Conservation (phyloP, 768 basidiomycete genomes). For the Mycena rosella region DNA sequence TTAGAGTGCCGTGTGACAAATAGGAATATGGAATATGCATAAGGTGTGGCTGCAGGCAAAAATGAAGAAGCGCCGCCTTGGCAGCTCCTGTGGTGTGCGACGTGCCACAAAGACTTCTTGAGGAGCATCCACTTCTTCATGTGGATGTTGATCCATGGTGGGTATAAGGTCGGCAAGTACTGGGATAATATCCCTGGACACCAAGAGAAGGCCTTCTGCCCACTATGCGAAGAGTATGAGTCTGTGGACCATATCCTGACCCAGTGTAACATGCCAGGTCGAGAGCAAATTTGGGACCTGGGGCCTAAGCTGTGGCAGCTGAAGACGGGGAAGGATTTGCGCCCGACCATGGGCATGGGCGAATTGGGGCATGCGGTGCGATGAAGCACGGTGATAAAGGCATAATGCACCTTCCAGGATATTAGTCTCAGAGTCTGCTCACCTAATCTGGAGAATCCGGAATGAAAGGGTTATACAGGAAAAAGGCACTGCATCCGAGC, state of each 20-base stretch:
- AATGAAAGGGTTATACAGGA: slow-evolving; percentile 36
- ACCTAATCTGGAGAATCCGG: slow-evolving; percentile 40
- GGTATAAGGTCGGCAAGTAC: slow-evolving; percentile 36
- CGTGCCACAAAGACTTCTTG: slow-evolving; percentile 29
- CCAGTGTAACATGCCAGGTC: slow-evolving; percentile 34
- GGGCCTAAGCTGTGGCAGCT: slow-evolving; percentile 12
- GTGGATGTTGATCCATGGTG: slow-evolving; percentile 39
- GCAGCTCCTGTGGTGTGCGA: slow-evolving; percentile 35
- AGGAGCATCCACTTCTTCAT: slow-evolving; percentile 18
- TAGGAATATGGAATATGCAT: slow-evolving; percentile 8
- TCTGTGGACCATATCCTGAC: slow-evolving; percentile 40
- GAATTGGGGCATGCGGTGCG: background rate
- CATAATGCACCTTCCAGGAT: slow-evolving; percentile 33
- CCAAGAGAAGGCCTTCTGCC: slow-evolving; percentile 27
- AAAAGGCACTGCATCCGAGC: background rate
- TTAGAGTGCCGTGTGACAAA: no score
- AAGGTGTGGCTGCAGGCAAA: slow-evolving; percentile 1
- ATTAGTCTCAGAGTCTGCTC: slow-evolving; percentile 35
- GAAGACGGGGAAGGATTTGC: slow-evolving; percentile 13
- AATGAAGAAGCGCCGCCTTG: no score
- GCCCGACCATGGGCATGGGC: background rate
- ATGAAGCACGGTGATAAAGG: slow-evolving; percentile 11
- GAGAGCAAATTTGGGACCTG: slow-evolving; percentile 14
- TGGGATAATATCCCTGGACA: no score
- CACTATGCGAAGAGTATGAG: slow-evolving; percentile 27